Percentiles rank a stretch among this genome's conserved stretches.
Evolutionary conservation across 225 moss, liverwort and hornwort genomes (phyloP).

Genomic region (Polytrichum commune): DNA sequence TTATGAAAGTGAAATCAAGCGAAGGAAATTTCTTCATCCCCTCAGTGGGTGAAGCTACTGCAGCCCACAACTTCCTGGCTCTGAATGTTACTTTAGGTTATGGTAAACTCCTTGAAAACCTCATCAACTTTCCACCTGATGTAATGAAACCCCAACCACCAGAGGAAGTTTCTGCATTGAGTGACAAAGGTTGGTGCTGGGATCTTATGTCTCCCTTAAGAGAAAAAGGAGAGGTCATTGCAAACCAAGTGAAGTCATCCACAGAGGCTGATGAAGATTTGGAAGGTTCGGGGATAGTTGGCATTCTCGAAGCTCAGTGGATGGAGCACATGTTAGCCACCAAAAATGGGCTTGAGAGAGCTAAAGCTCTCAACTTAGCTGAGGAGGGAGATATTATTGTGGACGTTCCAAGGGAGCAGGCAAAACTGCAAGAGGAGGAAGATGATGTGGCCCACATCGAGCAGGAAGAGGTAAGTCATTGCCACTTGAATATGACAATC

Average conservation of each 20-base stretch:
- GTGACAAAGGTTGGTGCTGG: slow-evolving; percentile 75
- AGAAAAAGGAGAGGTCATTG: slow-evolving; percentile 20
- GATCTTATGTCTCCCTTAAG: slow-evolving; percentile 40
- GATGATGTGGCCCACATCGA: slow-evolving; percentile 44
- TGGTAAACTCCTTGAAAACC: slow-evolving; percentile 71
- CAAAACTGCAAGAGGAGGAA: slow-evolving; percentile 22
- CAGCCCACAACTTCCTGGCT: slow-evolving; percentile 50
- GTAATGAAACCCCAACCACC: slow-evolving; percentile 46
- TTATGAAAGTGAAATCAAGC: slow-evolving; percentile 40
- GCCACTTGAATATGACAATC: neutral
- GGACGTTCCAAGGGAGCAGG: slow-evolving; percentile 47
- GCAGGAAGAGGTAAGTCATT: slow-evolving; percentile 51
- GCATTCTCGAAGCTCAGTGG: slow-evolving; percentile 44
- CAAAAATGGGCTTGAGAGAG: slow-evolving; percentile 13
- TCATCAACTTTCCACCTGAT: slow-evolving; percentile 72
- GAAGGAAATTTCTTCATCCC: slow-evolving; percentile 40
- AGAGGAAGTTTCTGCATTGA: slow-evolving; percentile 29
- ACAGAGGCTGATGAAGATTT: slow-evolving; percentile 16
- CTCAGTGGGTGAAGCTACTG: slow-evolving; percentile 48
- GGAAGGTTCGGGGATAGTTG: slow-evolving; percentile 25
- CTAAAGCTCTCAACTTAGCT: slow-evolving; percentile 15
- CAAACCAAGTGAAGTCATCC: slow-evolving; percentile 2
- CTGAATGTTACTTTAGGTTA: slow-evolving; percentile 55
- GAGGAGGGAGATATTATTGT: slow-evolving; percentile 42
- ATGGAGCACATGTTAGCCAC: slow-evolving; percentile 24